These are phyloP conservation scores for Decorospora gaudefroyi DNA, from an alignment of 2,329 filamentous ascomycete genomes.

Conservation along the genomic window DNA sequence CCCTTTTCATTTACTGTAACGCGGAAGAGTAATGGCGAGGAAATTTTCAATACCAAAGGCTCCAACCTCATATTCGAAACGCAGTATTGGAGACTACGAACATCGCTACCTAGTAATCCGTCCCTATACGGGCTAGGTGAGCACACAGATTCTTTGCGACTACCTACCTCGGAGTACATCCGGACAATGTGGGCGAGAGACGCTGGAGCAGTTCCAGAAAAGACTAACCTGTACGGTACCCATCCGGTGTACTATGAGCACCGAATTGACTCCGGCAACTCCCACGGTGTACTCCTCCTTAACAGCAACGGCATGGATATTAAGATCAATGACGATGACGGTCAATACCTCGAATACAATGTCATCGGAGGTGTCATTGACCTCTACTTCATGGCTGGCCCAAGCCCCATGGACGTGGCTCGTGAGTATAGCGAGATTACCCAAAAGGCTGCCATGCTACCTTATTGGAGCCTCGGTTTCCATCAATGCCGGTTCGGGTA, in stretches of 20 bases:
- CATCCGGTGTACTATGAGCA: conserved; percentile 78
- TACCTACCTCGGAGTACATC: conserved; percentile 70
- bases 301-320: conserved; percentile 66
- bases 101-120: conserved; percentile 68
- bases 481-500: conserved; percentile 58
- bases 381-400: conserved; percentile 57
- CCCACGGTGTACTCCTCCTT: conserved; percentile 44
- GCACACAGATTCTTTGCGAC: conserved; percentile 69
- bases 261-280: conserved; percentile 52
- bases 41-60: conserved; percentile 71
- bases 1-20: conserved; percentile 71
- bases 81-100: conserved; percentile 74
- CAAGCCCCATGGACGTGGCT: conserved; percentile 53
- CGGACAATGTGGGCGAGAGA: conserved; percentile 74
- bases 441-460: conserved; percentile 54
- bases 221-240: conserved; percentile 71
- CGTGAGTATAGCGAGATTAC: conserved; percentile 55
- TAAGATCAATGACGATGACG: conserved; percentile 67
- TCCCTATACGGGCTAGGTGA: conserved; percentile 79
- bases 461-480: conserved; percentile 58
- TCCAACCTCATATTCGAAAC: conserved; percentile 72
- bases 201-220: conserved; percentile 62
- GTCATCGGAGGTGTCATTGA: conserved; percentile 77
- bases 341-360: conserved; percentile 78
- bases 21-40: conserved; percentile 60